phyloP scores from a whole-genome alignment of 1,139 yeast genomes.

The Kurtzmaniella quercitrusa region DNA sequence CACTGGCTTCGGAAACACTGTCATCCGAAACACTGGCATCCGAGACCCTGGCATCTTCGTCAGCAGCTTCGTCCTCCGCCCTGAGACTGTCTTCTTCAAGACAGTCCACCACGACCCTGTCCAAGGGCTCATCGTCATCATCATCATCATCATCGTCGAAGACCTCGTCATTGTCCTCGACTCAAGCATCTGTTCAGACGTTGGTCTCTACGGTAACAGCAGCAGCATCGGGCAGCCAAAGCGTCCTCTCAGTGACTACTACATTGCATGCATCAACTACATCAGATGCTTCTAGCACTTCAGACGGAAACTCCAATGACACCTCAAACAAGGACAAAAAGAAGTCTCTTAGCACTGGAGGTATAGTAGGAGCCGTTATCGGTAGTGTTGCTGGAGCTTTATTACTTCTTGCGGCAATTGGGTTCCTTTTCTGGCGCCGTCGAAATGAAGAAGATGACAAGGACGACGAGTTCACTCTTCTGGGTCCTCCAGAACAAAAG shows the following conservation, averaged over 20 bases:
- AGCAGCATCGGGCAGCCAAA: conserved; percentile 18
- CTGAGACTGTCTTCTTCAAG: background rate
- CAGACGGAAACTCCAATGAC: conserved; percentile 8
- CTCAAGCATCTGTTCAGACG: conserved; percentile 11
- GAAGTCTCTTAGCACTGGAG: conserved; percentile 49
- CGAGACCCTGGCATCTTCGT: conserved; percentile 11
- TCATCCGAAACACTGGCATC: conserved; percentile 13
- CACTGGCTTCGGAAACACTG: conserved; percentile 8
- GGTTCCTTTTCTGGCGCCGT: conserved; percentile 42
- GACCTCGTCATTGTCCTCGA: conserved; percentile 12
- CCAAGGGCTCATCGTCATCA: background rate
- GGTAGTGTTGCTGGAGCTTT: conserved; percentile 56
- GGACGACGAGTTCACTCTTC: conserved; percentile 34
- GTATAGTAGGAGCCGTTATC: conserved; percentile 70
- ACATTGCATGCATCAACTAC: conserved; percentile 12
- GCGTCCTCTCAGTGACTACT: conserved; percentile 21
- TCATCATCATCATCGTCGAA: conserved; percentile 5
- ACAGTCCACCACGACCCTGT: background rate
- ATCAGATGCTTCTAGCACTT: conserved; percentile 11
- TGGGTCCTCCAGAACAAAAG: conserved; percentile 22
- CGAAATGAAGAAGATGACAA: conserved; percentile 31
- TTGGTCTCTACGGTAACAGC: conserved; percentile 22
- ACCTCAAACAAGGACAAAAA: conserved; percentile 11
- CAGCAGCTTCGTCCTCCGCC: conserved; percentile 11
- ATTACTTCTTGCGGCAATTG: conserved; percentile 29